phyloP scores from a whole-genome alignment of 2,329 filamentous ascomycete species.

The Paecilomyces niveus region DNA sequence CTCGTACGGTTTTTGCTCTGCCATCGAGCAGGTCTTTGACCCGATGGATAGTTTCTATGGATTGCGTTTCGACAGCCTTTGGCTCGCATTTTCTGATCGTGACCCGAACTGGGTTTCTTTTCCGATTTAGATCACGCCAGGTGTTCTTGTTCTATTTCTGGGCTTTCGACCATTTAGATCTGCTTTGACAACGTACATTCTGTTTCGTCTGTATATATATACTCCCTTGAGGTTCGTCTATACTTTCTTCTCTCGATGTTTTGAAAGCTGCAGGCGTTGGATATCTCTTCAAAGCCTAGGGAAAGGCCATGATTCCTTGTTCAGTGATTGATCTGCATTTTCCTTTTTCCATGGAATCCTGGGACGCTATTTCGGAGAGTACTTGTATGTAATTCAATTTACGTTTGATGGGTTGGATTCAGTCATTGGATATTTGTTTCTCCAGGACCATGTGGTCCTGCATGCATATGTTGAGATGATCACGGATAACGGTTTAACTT shows the following conservation, averaged over 20 bases:
- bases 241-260: conserved; percentile 6
- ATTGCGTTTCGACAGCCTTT: not conserved
- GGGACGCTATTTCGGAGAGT: not conserved
- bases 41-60: not conserved
- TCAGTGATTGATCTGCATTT: not conserved
- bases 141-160: conserved; percentile 5
- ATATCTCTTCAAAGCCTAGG: not conserved
- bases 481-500: not conserved
- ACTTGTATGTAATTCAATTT: not conserved
- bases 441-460: not conserved
- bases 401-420: not conserved
- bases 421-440: not conserved
- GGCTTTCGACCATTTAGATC: conserved; percentile 10
- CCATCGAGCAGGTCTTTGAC: not conserved
- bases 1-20: not conserved
- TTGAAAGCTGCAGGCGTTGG: conserved; percentile 2
- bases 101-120: not conserved
- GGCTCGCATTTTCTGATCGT: not conserved
- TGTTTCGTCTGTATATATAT: conserved; percentile 30
- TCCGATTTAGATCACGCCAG: not conserved
- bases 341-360: not conserved
- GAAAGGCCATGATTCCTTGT: not conserved
- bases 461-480: not conserved
- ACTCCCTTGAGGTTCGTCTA: conserved; percentile 15
- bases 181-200: conserved; percentile 14